phyloP scores from a whole-genome alignment of 495 filamentous ascomycete species.

The Podospora conica region DNA sequence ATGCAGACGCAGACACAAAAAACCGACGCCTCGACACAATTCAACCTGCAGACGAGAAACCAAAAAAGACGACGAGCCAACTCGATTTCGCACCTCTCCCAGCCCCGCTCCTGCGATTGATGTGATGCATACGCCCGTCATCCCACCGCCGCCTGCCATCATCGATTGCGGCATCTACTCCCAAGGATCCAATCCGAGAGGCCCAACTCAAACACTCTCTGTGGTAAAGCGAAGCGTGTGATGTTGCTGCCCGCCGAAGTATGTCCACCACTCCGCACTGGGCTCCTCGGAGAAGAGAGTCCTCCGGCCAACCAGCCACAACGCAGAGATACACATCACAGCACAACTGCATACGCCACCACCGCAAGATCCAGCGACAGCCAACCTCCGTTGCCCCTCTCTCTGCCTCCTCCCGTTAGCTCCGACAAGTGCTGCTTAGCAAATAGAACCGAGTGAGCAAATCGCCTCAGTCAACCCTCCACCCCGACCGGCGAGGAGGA shows the following conservation, averaged over 20 bases:
- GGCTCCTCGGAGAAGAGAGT: not conserved
- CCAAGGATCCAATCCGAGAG: not conserved
- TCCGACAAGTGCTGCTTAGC: not conserved
- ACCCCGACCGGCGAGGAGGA: too few species aligned
- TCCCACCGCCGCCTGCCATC: not conserved
- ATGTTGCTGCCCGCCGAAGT: not conserved
- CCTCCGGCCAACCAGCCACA: not conserved
- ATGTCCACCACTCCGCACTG: not conserved
- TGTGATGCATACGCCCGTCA: not conserved
- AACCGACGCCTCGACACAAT: not conserved
- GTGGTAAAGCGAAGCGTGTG: not conserved
- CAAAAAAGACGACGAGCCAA: not conserved
- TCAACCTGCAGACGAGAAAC: not conserved
- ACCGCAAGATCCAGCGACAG: not conserved
- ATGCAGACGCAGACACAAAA: not conserved
- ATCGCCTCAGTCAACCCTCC: not conserved
- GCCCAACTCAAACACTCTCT: not conserved
- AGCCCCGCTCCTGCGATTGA: not conserved
- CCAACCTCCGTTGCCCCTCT: not conserved
- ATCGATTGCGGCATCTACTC: too few species aligned
- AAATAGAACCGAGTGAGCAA: not conserved
- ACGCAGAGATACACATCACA: too few species aligned
- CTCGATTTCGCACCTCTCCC: not conserved
- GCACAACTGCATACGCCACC: not conserved
- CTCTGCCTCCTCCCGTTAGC: not conserved